Conservation (phyloP, 2,329 filamentous ascomycete species). For the Coniella vitis region DNA sequence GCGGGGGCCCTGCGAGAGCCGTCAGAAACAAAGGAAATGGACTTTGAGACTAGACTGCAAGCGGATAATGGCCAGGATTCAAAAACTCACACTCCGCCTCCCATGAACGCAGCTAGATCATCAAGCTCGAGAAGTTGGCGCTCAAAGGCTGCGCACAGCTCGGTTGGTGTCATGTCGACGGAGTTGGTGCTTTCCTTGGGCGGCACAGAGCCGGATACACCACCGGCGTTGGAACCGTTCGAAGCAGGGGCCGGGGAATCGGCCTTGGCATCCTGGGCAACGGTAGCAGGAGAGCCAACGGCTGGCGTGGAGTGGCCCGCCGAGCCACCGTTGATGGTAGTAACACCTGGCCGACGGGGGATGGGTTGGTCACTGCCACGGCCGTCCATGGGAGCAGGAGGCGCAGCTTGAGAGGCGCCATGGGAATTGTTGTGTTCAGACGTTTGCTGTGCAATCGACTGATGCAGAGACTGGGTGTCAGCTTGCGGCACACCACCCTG, state of each 20-base stretch:
- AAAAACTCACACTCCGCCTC: constrained; percentile 46
- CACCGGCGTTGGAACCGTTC: constrained; percentile 20
- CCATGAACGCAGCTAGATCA: constrained; percentile 57
- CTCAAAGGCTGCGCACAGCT: constrained; percentile 53
- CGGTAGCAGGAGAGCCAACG: constrained; percentile 34
- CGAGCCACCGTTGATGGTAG: constrained; percentile 53
- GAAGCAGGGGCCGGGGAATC: constrained; percentile 28
- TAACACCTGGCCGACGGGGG: constrained; percentile 45
- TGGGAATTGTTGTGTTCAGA: constrained; percentile 23
- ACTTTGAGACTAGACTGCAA: constrained; percentile 6
- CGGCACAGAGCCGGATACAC: constrained; percentile 10
- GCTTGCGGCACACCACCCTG: constrained; percentile 29
- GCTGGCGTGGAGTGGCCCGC: constrained; percentile 41
- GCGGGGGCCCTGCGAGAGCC: background rate
- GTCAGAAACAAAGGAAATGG: constrained; percentile 10
- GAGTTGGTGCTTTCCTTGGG: constrained; percentile 17
- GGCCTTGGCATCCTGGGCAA: constrained; percentile 21
- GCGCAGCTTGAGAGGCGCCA: constrained; percentile 18
- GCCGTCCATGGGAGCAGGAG: constrained; percentile 26
- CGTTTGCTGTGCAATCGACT: constrained; percentile 10
- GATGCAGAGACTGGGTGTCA: constrained; percentile 27
- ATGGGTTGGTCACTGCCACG: constrained; percentile 47
- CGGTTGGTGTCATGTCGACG: constrained; percentile 50
- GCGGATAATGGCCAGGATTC: constrained; percentile 1
- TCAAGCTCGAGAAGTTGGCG: constrained; percentile 53